These are phyloP conservation scores for Lyophyllum atratum DNA, from an alignment of 768 basidiomycete genomes.

Conservation along the genomic window DNA sequence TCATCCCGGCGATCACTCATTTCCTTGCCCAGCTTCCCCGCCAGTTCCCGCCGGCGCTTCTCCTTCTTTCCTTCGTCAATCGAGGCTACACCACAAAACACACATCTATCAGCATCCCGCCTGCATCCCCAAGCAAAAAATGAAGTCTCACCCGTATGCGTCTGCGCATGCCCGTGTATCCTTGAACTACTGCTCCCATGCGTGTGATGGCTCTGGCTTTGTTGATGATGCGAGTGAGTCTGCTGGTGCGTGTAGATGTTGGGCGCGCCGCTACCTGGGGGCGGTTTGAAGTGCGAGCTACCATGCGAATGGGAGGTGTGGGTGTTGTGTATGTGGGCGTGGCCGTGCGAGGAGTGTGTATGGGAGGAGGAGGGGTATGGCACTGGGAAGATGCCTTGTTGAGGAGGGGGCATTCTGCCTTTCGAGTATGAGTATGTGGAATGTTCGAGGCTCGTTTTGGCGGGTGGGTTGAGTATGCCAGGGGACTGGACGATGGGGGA, in stretches of 20 bases:
- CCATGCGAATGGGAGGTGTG: slow-evolving; percentile 19
- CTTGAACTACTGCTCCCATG: slow-evolving; percentile 45
- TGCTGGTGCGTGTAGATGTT: slow-evolving; percentile 15
- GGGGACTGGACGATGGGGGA: too few species aligned
- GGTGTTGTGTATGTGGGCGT: slow-evolving; percentile 10
- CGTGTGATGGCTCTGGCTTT: slow-evolving; percentile 13
- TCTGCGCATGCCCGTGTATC: slow-evolving; percentile 37
- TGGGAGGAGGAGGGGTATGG: slow-evolving; percentile 46
- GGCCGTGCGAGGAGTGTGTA: slow-evolving; percentile 8
- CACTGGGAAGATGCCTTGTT: slow-evolving; percentile 67
- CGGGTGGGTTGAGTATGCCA: too few species aligned
- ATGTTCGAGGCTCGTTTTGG: too few species aligned
- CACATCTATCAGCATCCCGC: background rate
- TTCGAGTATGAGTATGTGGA: too few species aligned
- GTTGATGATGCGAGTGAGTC: background rate
- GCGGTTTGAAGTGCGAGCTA: slow-evolving; percentile 13
- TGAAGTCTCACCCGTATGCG: slow-evolving; percentile 11
- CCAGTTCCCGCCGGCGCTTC: slow-evolving; percentile 67
- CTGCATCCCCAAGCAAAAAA: background rate
- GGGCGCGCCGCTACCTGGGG: background rate
- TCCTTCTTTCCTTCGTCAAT: slow-evolving; percentile 55
- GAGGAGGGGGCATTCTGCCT: slow-evolving; percentile 64
- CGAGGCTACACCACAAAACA: background rate
- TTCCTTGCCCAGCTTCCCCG: slow-evolving; percentile 73
- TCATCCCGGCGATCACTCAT: slow-evolving; percentile 76